Conservation (phyloP, 805 yeast genomes). For the Candida ficus region DNA sequence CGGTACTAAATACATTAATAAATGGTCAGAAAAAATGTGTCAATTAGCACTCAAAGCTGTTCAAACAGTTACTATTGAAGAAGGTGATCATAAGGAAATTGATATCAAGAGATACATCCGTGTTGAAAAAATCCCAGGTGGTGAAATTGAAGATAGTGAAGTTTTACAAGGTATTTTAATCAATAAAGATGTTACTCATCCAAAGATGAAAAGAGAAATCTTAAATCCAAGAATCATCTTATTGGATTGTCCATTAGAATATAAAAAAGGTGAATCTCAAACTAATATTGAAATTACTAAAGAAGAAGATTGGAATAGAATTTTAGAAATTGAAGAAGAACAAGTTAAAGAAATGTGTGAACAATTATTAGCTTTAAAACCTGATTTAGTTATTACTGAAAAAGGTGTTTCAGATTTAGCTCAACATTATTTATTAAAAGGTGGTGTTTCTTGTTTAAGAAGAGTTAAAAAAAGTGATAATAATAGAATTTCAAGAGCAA, state of each 20-base stretch:
- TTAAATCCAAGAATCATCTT: constrained; percentile 85
- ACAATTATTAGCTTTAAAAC: constrained; percentile 75
- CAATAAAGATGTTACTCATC: constrained; percentile 98
- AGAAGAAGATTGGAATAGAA: constrained; percentile 94
- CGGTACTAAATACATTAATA: constrained; percentile 90
- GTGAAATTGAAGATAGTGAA: constrained; percentile 84
- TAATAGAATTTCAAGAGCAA: constrained; percentile 93
- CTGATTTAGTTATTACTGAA: constrained; percentile 93
- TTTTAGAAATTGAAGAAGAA: constrained; percentile 95
- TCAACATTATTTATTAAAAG: constrained; percentile 91
- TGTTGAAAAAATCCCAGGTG: constrained; percentile 96
- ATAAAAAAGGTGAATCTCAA: constrained; percentile 98
- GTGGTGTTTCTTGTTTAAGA: constrained; percentile 88
- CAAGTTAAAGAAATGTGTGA: constrained; percentile 88
- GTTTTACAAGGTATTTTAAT: constrained; percentile 89
- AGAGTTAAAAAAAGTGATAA: constrained; percentile 94
- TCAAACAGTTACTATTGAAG: constrained; percentile 66
- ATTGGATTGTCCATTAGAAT: constrained; percentile 94
- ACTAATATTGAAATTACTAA: constrained; percentile 95
- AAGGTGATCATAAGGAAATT: constrained; percentile 66
- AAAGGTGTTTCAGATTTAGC: constrained; percentile 98
- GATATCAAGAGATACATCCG: constrained; percentile 91
- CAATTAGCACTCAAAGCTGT: constrained; percentile 83
- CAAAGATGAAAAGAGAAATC: constrained; percentile 89
- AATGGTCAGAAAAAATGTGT: constrained; percentile 93